Conservation (phyloP, 129 eudicot genomes). For the Smallanthus sonchifolius region DNA sequence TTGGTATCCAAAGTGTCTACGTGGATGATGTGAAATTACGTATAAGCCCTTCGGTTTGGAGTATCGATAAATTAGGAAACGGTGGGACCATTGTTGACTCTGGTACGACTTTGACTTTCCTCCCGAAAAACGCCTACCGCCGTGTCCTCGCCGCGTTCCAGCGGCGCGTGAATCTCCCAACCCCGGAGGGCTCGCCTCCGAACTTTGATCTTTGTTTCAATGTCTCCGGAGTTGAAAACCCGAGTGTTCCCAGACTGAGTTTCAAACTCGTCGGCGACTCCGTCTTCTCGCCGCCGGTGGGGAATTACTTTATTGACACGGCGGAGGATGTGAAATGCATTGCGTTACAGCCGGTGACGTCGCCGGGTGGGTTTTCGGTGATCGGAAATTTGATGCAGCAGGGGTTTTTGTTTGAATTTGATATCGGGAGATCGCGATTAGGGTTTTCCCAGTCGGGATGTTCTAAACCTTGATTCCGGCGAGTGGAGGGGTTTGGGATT, state of each 20-base stretch:
- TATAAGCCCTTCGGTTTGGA: slow-evolving; percentile 58
- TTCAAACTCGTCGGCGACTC: slow-evolving; percentile 62
- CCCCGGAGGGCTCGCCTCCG: slow-evolving; percentile 25
- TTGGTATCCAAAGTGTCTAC: slow-evolving; percentile 43
- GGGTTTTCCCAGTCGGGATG: slow-evolving; percentile 65
- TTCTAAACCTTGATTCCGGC: slow-evolving; percentile 17
- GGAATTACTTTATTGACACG: slow-evolving; percentile 61
- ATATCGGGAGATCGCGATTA: slow-evolving; percentile 43
- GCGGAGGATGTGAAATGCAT: slow-evolving; percentile 59
- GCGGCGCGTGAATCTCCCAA: slow-evolving; percentile 55
- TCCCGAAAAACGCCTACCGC: slow-evolving; percentile 52
- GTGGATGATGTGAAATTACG: slow-evolving; percentile 43
- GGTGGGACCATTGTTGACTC: slow-evolving; percentile 81
- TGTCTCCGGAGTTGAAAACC: slow-evolving; percentile 34
- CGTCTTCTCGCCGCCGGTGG: slow-evolving; percentile 42
- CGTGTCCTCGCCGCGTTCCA: slow-evolving; percentile 36
- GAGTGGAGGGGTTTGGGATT: background rate
- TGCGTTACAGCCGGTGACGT: slow-evolving; percentile 51
- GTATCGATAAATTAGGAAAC: slow-evolving; percentile 49
- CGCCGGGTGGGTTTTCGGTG: slow-evolving; percentile 44
- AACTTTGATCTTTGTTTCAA: slow-evolving; percentile 64
- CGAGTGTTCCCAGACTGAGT: slow-evolving; percentile 56
- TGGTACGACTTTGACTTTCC: slow-evolving; percentile 63
- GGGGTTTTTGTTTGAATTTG: slow-evolving; percentile 68
- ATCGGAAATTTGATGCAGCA: slow-evolving; percentile 78